Conservation (phyloP, 2,329 filamentous ascomycete genomes). For the Albophoma yamanashiensis region DNA sequence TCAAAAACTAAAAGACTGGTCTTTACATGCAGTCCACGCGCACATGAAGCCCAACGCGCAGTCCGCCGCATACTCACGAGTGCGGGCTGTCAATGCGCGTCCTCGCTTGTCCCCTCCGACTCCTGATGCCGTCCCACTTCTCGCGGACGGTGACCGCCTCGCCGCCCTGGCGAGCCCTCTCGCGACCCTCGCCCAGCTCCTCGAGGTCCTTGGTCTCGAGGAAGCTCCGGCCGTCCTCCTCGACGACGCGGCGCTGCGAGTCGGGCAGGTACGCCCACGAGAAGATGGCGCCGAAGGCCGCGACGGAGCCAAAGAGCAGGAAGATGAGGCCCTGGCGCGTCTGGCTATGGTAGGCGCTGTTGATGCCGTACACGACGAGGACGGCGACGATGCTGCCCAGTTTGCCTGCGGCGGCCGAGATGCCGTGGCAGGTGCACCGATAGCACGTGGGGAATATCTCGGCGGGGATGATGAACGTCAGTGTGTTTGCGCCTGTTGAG, state of each 20-base stretch:
- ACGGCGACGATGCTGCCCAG: conserved; percentile 43
- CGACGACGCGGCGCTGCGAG: conserved; percentile 27
- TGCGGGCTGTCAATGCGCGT: neutral
- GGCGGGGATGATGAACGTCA: conserved; percentile 54
- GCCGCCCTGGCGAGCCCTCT: conserved; percentile 30
- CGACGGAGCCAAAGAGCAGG: conserved; percentile 38
- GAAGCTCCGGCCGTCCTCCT: conserved; percentile 22
- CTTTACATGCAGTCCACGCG: neutral
- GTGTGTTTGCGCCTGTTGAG: conserved; percentile 41
- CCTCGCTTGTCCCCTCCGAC: conserved; percentile 13
- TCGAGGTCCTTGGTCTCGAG: conserved; percentile 38
- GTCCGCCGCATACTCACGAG: neutral
- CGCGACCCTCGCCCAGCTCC: conserved; percentile 37
- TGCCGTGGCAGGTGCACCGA: conserved; percentile 50
- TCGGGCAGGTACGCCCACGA: conserved; percentile 43
- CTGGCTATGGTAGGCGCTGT: conserved; percentile 27
- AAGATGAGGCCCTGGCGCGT: conserved; percentile 39
- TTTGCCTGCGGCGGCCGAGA: conserved; percentile 50
- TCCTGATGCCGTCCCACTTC: conserved; percentile 29
- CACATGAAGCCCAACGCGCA: neutral
- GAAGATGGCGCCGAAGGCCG: conserved; percentile 35
- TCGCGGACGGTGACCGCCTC: conserved; percentile 32
- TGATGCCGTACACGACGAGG: conserved; percentile 39
- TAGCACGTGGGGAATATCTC: conserved; percentile 56
- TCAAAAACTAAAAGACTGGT: neutral